Base-by-base conservation (phyloP, 306 rosid species). In the Dryas drummondii region DNA sequence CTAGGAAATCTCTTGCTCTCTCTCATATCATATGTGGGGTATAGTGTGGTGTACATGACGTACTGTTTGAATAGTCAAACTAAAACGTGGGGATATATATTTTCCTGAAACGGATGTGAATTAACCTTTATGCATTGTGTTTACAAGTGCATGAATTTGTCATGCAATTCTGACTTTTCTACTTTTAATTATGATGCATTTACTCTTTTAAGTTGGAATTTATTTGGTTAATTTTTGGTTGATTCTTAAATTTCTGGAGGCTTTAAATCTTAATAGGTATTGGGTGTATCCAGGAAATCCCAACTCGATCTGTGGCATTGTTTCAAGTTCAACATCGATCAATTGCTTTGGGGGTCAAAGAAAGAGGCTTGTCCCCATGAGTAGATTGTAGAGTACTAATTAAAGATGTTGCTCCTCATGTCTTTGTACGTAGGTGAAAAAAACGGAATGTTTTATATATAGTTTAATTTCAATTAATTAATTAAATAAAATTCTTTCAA, bases 331-430 rank as follows among this genome's bases (percentile, higher is more conserved):
- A 79, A 61, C 70, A 73, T 41, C 19, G 3, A 32, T 32, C 22
- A 47, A 4, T 54, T 13, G 26, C 16, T 7, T n/a, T 27, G 54
- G 17, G 42, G 70, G 79, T 80, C 79, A 76, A 83, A 52, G 40
- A 83, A 53, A 55, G 79, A 62, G 77, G 84, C 79, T 54, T 47
- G 79, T 71, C 72, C 51, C 53, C 50, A 22, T 53, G 67, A 15
- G 75, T 32, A 15, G 65, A 42, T 40, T 50, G 68, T 7, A 63
- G 13, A 42, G 6, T 22, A 22, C 37, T 32, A 32, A 32, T 32
- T 32, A 32, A 32, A 32, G 37, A 32, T 32, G 37, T 32, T 32
- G 37, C 37, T 32, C 2, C 2, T 32, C 37, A 1, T 27, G 12
- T 37, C 13, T 12, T 13, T 13, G 4, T 8, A 32, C 37, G 37